Evolutionary conservation across 805 yeast genomes (phyloP).

Genomic region (Schizosaccharomyces octosporus): DNA sequence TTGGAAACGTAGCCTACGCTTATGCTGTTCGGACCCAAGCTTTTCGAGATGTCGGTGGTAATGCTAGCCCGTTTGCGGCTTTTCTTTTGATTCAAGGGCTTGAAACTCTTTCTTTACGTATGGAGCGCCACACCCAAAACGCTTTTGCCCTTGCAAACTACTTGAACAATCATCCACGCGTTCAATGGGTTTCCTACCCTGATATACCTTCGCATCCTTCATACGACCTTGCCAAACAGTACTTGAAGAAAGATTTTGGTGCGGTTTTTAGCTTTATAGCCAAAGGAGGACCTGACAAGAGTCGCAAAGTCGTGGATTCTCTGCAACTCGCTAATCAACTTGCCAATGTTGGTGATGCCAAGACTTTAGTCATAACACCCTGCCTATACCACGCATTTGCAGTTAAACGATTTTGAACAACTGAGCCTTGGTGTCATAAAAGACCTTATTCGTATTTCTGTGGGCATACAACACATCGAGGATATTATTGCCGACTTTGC

Average conservation of each 20-base stretch:
- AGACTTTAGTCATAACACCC: slow-evolving; percentile 87
- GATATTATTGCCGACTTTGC: slow-evolving; percentile 77
- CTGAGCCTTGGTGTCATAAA: slow-evolving; percentile 69
- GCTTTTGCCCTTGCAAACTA: slow-evolving; percentile 57
- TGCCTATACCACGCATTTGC: slow-evolving; percentile 90
- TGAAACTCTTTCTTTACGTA: slow-evolving; percentile 80
- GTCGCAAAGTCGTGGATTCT: slow-evolving; percentile 61
- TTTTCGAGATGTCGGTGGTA: slow-evolving; percentile 78
- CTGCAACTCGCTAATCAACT: slow-evolving; percentile 72
- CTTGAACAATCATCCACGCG: slow-evolving; percentile 47
- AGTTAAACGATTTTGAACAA: slow-evolving; percentile 62
- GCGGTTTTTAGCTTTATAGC: slow-evolving; percentile 80
- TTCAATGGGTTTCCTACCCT: slow-evolving; percentile 76
- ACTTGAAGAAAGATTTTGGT: slow-evolving; percentile 59
- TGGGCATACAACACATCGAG: slow-evolving; percentile 4
- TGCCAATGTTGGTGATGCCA: slow-evolving; percentile 92
- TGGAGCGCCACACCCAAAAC: slow-evolving; percentile 72
- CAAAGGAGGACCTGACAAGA: slow-evolving; percentile 34
- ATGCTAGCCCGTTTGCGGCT: slow-evolving; percentile 67
- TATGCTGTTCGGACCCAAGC: slow-evolving; percentile 62
- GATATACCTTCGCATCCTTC: slow-evolving; percentile 61
- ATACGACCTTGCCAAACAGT: slow-evolving; percentile 64
- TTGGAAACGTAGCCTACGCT: slow-evolving; percentile 54
- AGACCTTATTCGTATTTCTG: slow-evolving; percentile 3
- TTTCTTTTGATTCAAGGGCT: slow-evolving; percentile 76